A percentile compares a stretch with the other conserved stretches of the same genome.
Conservation (phyloP, 2,329 filamentous ascomycete species). For the Xylaria sp. region DNA sequence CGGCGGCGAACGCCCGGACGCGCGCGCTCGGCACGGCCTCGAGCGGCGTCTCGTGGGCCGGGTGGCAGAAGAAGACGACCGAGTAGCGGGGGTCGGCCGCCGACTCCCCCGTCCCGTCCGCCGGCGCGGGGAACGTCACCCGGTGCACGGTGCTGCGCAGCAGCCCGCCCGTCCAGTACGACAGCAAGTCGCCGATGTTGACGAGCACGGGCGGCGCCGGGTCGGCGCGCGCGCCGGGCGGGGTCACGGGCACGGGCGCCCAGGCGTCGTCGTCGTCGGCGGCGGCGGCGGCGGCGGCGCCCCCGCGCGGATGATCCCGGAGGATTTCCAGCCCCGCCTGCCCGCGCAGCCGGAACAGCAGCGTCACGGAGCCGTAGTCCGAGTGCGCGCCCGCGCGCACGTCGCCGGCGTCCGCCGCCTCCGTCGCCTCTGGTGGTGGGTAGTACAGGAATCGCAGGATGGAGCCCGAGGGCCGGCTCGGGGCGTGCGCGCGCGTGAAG, state of each 20-base stretch:
- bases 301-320: too few relatives aligned
- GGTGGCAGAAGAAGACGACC: conserved; percentile 71
- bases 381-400: conserved; percentile 90
- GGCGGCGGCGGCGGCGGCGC: too few relatives aligned
- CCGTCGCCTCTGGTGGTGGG: conserved; percentile 54
- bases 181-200: conserved; percentile 71
- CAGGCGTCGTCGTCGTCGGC: too few relatives aligned
- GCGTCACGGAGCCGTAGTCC: conserved; percentile 74
- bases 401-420: conserved; percentile 54
- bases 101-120: conserved; percentile 45
- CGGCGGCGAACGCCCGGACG: conserved; percentile 46
- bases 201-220: conserved; percentile 75
- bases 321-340: conserved; percentile 87
- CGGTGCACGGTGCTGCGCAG: conserved; percentile 87
- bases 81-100: conserved; percentile 60
- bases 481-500: conserved; percentile 57
- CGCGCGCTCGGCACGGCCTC: conserved; percentile 63
- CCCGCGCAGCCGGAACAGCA: conserved; percentile 83
- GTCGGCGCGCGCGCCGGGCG: conserved; percentile 60
- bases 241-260: conserved; percentile 69
- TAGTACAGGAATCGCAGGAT: conserved; percentile 76
- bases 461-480: conserved; percentile 52
- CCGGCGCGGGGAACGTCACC: conserved; percentile 69
- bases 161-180: conserved; percentile 89
- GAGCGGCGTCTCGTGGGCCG: conserved; percentile 55